Evolutionary conservation across 2,329 filamentous ascomycete species (phyloP).

Genomic region (Gliomastix tumulicola): DNA sequence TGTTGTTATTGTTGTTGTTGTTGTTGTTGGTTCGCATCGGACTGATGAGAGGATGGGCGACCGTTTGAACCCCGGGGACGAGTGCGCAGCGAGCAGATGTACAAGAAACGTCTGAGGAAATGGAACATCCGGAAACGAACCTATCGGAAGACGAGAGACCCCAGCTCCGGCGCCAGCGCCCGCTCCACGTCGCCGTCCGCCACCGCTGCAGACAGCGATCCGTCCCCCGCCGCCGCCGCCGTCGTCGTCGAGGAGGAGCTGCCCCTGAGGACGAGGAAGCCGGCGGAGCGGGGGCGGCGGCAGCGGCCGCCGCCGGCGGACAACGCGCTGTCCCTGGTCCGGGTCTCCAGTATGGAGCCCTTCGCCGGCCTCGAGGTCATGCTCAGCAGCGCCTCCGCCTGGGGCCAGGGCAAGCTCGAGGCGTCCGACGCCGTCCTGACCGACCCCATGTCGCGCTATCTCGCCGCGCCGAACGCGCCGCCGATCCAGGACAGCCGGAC

Average conservation of each 20-base stretch:
- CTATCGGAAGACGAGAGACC: slow-evolving; percentile 18
- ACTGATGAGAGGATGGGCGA: too few relatives aligned
- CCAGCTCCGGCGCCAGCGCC: slow-evolving; percentile 11
- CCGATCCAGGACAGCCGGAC: slow-evolving; percentile 29
- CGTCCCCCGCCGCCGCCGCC: not conserved
- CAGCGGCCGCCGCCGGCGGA: too few relatives aligned
- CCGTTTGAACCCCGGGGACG: too few relatives aligned
- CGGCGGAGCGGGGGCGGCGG: too few relatives aligned
- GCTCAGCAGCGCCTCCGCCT: slow-evolving; percentile 23
- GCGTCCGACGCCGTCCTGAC: slow-evolving; percentile 10
- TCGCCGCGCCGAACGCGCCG: slow-evolving; percentile 23
- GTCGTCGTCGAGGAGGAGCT: not conserved
- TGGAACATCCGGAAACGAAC: slow-evolving; percentile 27
- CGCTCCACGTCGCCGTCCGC: not conserved
- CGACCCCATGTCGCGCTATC: slow-evolving; percentile 28
- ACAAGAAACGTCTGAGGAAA: slow-evolving; percentile 29
- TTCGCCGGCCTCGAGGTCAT: slow-evolving; percentile 21
- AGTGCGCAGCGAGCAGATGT: slow-evolving; percentile 33
- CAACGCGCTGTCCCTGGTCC: not conserved
- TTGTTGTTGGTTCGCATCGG: too few relatives aligned
- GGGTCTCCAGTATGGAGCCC: not conserved
- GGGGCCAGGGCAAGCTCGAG: slow-evolving; percentile 26
- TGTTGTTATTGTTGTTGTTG: too few relatives aligned
- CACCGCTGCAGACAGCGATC: not conserved
- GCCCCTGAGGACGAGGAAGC: not conserved